Evolutionary conservation across 192 early-diverging fungal genomes (phyloP).

Genomic region (Entrophospora sp.): DNA sequence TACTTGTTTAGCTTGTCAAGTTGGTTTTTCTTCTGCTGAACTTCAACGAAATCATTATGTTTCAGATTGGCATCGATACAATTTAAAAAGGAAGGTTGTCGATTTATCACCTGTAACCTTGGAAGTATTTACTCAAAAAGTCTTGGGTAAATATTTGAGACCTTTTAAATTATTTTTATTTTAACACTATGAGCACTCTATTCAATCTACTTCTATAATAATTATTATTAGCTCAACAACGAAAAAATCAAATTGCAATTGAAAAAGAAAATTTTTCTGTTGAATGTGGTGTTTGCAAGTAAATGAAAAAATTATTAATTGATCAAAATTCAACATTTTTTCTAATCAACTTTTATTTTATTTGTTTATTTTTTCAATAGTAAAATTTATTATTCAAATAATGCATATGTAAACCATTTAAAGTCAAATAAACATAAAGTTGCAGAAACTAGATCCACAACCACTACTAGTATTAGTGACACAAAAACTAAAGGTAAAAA

Average conservation of each 20-base stretch:
- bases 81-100: constrained; percentile 94
- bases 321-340: too few species aligned
- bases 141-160: constrained; percentile 35
- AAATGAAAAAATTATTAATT: background rate
- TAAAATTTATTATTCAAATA: constrained; percentile 69
- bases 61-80: constrained; percentile 99
- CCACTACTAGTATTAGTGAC: too few species aligned
- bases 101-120: constrained; percentile 75
- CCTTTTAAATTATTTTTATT: background rate
- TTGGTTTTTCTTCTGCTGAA: constrained; percentile 83
- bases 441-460: too few species aligned
- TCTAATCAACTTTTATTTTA: background rate
- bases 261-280: constrained; percentile 27
- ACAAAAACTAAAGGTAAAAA: constrained; percentile 26
- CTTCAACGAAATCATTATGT: constrained; percentile 88
- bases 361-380: constrained; percentile 35
- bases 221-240: constrained; percentile 40
- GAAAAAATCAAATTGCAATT: constrained; percentile 35
- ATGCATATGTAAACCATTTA: constrained; percentile 83
- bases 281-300: constrained; percentile 26
- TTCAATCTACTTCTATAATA: background rate
- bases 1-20: constrained; percentile 86
- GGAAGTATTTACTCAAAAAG: constrained; percentile 74
- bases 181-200: background rate
- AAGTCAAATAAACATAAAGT: constrained; percentile 96